Evolutionary conservation across 2,329 filamentous ascomycete species (phyloP), one percentile per base, ranked within the genome.

Genomic region (Pseudogymnoascus sp.): DNA sequence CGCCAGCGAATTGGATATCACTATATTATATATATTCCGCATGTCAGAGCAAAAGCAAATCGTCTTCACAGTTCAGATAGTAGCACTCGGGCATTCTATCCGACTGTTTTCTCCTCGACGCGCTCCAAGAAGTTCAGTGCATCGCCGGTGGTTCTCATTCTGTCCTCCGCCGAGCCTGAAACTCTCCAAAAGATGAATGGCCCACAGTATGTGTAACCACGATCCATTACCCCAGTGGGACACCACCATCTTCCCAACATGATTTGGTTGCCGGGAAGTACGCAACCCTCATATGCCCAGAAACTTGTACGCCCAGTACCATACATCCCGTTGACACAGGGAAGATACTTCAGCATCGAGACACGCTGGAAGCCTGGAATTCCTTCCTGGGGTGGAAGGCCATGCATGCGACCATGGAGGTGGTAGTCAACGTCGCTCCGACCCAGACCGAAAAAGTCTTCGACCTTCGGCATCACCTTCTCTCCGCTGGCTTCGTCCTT

Each of bases 301-400:
- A 76, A 70, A 66, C 74, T 75, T 16, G 69, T 64, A 11, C 23
- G 47, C 42, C 71, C 67, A 39, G 65, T 67, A 8, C 63, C 36
- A 21, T 69, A 39, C 16, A 62, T 14, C 5, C 67, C 70, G 26
- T 69, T 60, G 11, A 65, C 45, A 42, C 29, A 34, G 2, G 67
- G 65, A 40, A 69, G 70, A 62, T 81, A 80, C 69, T 81, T 82
- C 76, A 84, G 80, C 73, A 84, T 79, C 0, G 77, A 80, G 63
- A 84, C 73, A 34, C 81, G 77, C 71, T 82, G 79, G 75, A 79
- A 85, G 18, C 82, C 82, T 0, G 78, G 76, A 11, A 84, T 79
- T 1, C 74, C 76, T 14, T 75, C 65, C 66, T 84, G 82, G 2
- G 73, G 67, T 0, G 79, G 79, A 1, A 84, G 71, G 0, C 77